These are phyloP conservation scores for Phytophthora quininea DNA, from an alignment of 352 stramenopile genomes.

Conservation along the genomic window DNA sequence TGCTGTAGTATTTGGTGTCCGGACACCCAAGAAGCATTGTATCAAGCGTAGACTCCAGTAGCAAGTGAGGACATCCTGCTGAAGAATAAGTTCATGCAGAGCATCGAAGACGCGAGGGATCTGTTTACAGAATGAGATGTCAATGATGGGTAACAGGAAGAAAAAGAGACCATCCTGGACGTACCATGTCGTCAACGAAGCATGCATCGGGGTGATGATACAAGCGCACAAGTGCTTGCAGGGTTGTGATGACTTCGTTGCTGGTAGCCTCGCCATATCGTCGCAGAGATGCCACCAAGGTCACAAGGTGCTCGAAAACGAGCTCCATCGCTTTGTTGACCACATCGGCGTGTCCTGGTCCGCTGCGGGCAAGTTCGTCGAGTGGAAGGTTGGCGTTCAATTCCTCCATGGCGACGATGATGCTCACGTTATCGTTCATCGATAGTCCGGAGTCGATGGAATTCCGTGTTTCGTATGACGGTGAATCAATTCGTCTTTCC, in stretches of 20 bases:
- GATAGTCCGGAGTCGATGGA: constrained; percentile 53
- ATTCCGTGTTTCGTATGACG: constrained; percentile 40
- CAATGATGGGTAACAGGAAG: no score
- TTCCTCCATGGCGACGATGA: constrained; percentile 55
- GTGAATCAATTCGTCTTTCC: constrained; percentile 33
- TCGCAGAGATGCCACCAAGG: constrained; percentile 41
- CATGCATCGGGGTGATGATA: constrained; percentile 49
- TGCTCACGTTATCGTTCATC: constrained; percentile 58
- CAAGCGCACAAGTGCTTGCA: constrained; percentile 61
- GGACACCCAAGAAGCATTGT: constrained; percentile 61
- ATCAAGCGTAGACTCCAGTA: constrained; percentile 77
- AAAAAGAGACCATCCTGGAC: neutral
- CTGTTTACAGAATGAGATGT: constrained; percentile 18
- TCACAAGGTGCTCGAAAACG: constrained; percentile 50
- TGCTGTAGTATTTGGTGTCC: constrained; percentile 29
- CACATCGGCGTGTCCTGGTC: constrained; percentile 36
- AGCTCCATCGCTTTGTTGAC: constrained; percentile 56
- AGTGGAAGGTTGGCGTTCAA: constrained; percentile 60
- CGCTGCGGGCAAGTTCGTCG: constrained; percentile 37
- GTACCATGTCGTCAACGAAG: constrained; percentile 47
- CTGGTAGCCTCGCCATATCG: constrained; percentile 41
- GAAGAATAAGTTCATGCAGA: constrained; percentile 58
- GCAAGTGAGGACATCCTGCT: constrained; percentile 61
- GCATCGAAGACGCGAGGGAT: constrained; percentile 58
- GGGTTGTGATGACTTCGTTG: constrained; percentile 46